Evolutionary conservation across 2,329 filamentous ascomycete species (phyloP).

Genomic region (Scedosporium boydii): DNA sequence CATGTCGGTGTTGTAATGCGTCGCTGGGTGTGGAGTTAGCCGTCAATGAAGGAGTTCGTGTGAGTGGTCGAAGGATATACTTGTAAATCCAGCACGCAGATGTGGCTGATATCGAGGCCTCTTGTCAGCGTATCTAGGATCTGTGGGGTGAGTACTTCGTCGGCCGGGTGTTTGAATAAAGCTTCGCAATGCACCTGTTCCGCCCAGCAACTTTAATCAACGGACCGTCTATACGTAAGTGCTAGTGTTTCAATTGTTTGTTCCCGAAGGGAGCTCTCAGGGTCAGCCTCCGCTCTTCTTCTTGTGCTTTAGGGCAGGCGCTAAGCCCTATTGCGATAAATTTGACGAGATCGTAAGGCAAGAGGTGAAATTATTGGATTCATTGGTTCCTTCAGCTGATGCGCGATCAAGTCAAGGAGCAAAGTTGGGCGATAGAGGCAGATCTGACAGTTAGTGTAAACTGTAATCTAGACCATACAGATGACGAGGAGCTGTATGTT

Average conservation of each 20-base stretch:
- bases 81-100: too few relatives aligned
- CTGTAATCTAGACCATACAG: too few relatives aligned
- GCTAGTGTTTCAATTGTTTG: not conserved
- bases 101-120: too few relatives aligned
- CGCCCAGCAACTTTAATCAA: not conserved
- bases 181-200: not conserved
- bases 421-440: too few relatives aligned
- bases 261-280: not conserved
- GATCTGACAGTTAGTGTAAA: too few relatives aligned
- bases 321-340: slow-evolving; percentile 29
- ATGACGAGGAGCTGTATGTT: too few relatives aligned
- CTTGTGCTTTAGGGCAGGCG: slow-evolving; percentile 8
- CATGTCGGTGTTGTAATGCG: too few relatives aligned
- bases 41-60: too few relatives aligned
- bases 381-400: not conserved
- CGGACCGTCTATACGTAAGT: not conserved
- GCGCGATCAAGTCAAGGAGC: not conserved
- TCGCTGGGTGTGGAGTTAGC: too few relatives aligned
- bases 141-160: too few relatives aligned
- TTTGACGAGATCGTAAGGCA: slow-evolving; percentile 22
- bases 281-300: not conserved
- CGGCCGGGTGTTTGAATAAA: not conserved
- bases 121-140: too few relatives aligned
- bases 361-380: not conserved
- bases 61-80: too few relatives aligned